Evolutionary conservation across 2,329 filamentous ascomycete species (phyloP).

Genomic region (Helotiales sp.): DNA sequence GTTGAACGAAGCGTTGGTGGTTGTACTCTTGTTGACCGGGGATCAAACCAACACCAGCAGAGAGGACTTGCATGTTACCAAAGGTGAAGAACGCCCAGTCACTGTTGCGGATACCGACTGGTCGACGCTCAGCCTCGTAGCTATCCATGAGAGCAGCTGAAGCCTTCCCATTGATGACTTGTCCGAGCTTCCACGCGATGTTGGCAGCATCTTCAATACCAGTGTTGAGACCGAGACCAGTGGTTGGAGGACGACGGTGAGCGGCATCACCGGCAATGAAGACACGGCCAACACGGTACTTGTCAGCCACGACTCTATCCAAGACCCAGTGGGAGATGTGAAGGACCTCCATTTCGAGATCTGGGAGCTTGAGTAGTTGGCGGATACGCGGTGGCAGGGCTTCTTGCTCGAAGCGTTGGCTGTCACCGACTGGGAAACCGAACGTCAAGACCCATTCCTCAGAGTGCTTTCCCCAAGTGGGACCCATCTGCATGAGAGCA

Average conservation of each 20-base stretch:
- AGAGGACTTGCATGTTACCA: conserved; percentile 19
- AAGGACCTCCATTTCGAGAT: conserved; percentile 23
- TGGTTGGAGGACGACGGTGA: conserved; percentile 55
- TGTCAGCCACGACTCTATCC: conserved; percentile 17
- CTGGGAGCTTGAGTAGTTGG: conserved; percentile 7
- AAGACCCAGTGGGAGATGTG: conserved; percentile 23
- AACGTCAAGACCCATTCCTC: conserved; percentile 23
- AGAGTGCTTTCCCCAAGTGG: conserved; percentile 26
- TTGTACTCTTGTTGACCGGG: conserved; percentile 17
- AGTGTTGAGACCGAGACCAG: conserved; percentile 56
- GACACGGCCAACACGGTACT: conserved; percentile 29
- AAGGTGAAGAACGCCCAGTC: conserved; percentile 28
- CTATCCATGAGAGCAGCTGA: conserved; percentile 40
- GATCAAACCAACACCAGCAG: conserved; percentile 20
- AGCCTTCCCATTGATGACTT: conserved; percentile 41
- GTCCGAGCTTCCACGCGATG: conserved; percentile 52
- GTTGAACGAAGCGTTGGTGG: conserved; percentile 2
- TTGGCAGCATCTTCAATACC: conserved; percentile 55
- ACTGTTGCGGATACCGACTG: conserved; percentile 38
- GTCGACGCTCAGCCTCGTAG: conserved; percentile 46
- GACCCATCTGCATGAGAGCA: conserved; percentile 24
- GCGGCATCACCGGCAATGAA: conserved; percentile 49
- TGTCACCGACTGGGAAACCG: conserved; percentile 10
- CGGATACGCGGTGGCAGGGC: not conserved
- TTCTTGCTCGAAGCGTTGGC: conserved; percentile 7